Evolutionary conservation across 2,329 filamentous ascomycete genomes (phyloP).

Genomic region (Pseudocercospora crystallina): DNA sequence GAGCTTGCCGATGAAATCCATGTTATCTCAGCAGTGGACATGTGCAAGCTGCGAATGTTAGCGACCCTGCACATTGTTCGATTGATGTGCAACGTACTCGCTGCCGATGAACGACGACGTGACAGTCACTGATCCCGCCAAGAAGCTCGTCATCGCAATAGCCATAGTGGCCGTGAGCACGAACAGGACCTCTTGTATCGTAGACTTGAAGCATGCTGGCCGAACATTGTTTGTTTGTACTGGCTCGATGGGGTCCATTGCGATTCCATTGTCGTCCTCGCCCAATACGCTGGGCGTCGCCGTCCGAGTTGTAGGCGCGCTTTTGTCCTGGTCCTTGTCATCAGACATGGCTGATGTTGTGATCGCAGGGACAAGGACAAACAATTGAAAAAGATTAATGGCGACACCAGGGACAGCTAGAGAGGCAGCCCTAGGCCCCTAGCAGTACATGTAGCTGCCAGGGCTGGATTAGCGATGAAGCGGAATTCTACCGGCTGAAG

Average conservation of each 20-base stretch:
- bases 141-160: constrained; percentile 62
- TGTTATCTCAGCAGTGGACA: constrained; percentile 65
- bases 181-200: constrained; percentile 63
- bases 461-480: constrained; percentile 8
- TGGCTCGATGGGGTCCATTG: constrained; percentile 17
- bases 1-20: constrained; percentile 66
- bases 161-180: constrained; percentile 67
- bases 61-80: not conserved
- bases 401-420: too few relatives aligned
- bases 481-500: constrained; percentile 12
- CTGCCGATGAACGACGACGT: constrained; percentile 61
- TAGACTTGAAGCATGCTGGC: constrained; percentile 62
- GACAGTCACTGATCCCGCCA: constrained; percentile 60
- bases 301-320: not conserved
- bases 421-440: too few relatives aligned
- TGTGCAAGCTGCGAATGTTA: constrained; percentile 51
- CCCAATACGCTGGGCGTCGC: not conserved
- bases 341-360: constrained; percentile 4
- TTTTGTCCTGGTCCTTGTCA: constrained; percentile 11
- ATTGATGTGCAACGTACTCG: constrained; percentile 8
- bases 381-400: not conserved
- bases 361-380: not conserved
- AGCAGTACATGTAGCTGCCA: too few relatives aligned
- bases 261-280: constrained; percentile 3
- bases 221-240: constrained; percentile 36